Evolutionary conservation across 495 filamentous ascomycete species (phyloP), one percentile per base, ranked within the genome.

Genomic region (Xylaria longipes): DNA sequence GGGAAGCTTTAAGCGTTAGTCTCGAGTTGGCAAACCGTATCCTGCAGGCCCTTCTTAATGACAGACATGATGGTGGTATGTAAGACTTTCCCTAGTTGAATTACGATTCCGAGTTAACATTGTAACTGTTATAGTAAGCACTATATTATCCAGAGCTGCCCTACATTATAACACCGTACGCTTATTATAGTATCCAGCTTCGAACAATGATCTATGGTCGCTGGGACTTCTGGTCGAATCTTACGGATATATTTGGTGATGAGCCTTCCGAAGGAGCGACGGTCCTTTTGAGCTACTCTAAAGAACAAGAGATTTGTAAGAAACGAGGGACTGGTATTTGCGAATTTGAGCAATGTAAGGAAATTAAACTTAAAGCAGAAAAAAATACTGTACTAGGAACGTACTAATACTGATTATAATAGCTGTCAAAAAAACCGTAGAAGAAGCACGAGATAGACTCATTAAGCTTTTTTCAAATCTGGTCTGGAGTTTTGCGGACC

Each of bases 151-250:
- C 9, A 25, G 12, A 1, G 48, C 48, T 11, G 8, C n/a, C 22
- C n/a, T 12, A 57, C 17, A 57, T n/a, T n/a, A n/a, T n/a, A n/a
- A 22, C 15, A n/a, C n/a, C 46, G 4, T 58, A 15, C 27, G 31
- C 29, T 58, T 33, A 33, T 64, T 29, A 43, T 45, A 15, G 5
- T 17, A 8, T 1, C 5, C 11, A 64, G 61, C 22, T 64, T 29
- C 37, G 33, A 46, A 64, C 61, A 14, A 64, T 64, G 1, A 12
- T 64, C 4, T 64, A 64, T n/a, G 61, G 61, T 7, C 37, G 37
- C 0, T 2, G 29, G 2, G 61, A 64, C n/a, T 46, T 46, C 33
- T 64, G 61, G 61, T 41, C n/a, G 22, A 62, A 62, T 9, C 27
- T 39, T 14, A 7, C 15, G 3, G 33, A 62, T 14, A 2, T 39